phyloP scores from a whole-genome alignment of 139 green algal species.

The Chlorella sp. region DNA sequence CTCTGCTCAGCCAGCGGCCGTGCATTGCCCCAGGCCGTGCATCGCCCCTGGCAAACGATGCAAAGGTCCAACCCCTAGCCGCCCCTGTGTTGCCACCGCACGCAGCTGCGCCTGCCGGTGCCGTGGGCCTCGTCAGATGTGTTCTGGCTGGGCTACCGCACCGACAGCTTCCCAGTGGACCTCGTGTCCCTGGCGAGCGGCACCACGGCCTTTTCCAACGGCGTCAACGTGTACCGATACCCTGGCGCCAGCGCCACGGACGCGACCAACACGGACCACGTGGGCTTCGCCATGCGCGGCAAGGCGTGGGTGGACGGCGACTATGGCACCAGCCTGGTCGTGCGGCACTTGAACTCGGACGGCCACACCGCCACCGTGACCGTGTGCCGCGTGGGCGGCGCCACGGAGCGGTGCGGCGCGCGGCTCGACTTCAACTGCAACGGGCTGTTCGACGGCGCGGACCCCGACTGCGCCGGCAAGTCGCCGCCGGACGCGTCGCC shows the following conservation, averaged over 20 bases:
- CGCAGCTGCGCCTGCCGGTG: neutral
- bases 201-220: neutral
- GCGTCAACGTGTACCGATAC: neutral
- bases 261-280: neutral
- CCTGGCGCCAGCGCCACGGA: neutral
- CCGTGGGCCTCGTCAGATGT: neutral
- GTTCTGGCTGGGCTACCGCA: neutral
- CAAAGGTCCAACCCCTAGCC: no score
- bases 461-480: no score
- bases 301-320: neutral
- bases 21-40: no score
- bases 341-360: neutral
- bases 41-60: no score
- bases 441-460: no score
- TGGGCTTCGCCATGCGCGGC: neutral
- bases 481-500: no score
- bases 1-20: no score
- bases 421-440: no score
- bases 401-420: no score
- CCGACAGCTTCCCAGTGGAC: neutral
- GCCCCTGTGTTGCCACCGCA: no score
- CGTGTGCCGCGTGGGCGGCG: neutral
- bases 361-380: neutral
- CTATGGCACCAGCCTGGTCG: neutral
- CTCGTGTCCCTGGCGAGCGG: neutral